phyloP scores from a whole-genome alignment of 2,329 filamentous ascomycete species.

The Annulohypoxylon truncatum region DNA sequence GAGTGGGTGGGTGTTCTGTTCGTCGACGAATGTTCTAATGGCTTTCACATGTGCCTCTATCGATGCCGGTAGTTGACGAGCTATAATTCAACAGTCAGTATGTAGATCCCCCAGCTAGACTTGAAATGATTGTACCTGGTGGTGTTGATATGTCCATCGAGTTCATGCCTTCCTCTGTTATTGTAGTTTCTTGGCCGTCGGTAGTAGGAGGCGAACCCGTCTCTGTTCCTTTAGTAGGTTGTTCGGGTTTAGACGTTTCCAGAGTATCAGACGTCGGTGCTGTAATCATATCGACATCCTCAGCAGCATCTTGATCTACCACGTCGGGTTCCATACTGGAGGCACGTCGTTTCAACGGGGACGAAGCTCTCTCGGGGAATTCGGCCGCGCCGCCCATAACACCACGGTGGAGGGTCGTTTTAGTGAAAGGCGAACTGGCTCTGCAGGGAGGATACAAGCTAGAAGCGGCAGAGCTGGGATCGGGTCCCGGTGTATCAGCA shows the following conservation, averaged over 20 bases:
- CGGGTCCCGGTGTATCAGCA: constrained; percentile 56
- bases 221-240: not conserved
- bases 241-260: constrained; percentile 21
- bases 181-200: constrained; percentile 2
- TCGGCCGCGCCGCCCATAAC: constrained; percentile 72
- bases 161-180: constrained; percentile 2
- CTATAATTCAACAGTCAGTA: constrained; percentile 35
- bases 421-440: constrained; percentile 64
- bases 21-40: constrained; percentile 71
- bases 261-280: constrained; percentile 44
- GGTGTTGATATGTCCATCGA: constrained; percentile 21
- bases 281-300: constrained; percentile 60
- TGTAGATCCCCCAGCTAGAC: not conserved
- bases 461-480: constrained; percentile 55
- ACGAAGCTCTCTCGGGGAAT: constrained; percentile 69
- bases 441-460: constrained; percentile 50
- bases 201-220: not conserved
- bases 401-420: constrained; percentile 60
- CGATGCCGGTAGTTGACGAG: constrained; percentile 49
- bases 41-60: constrained; percentile 79
- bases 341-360: constrained; percentile 72
- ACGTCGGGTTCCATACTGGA: constrained; percentile 69
- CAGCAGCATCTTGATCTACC: constrained; percentile 52
- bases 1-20: constrained; percentile 64
- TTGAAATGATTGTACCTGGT: constrained; percentile 25